These are phyloP conservation scores for Pistacia integerrima DNA, from an alignment of 345 rosid genomes.

Conservation along the genomic window DNA sequence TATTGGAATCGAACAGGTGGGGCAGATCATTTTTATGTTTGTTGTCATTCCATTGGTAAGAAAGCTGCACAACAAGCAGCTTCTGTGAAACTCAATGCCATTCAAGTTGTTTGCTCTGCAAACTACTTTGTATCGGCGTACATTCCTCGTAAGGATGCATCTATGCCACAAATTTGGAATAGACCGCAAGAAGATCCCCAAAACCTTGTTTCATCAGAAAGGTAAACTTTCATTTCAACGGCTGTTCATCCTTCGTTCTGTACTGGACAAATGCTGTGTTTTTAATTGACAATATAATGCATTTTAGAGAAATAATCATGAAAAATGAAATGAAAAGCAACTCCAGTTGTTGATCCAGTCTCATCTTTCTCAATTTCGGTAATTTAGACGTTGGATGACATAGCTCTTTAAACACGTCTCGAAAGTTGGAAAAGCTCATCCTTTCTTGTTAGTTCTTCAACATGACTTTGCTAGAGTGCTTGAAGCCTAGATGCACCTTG, in stretches of 20 bases:
- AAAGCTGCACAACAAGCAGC: conserved; percentile 41
- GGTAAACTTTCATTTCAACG: conserved; percentile 26
- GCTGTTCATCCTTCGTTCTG: not conserved
- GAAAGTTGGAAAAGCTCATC: not conserved
- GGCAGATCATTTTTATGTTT: conserved; percentile 57
- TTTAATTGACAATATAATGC: not conserved
- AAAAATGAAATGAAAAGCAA: not conserved
- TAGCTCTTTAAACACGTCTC: not conserved
- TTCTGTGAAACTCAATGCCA: conserved; percentile 43
- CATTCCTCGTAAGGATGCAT: conserved; percentile 52
- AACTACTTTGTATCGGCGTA: conserved; percentile 44
- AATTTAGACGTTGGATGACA: not conserved
- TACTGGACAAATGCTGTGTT: not conserved
- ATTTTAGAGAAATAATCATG: not conserved
- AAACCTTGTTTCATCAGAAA: conserved; percentile 36
- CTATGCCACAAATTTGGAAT: conserved; percentile 62
- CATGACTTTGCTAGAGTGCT: not conserved
- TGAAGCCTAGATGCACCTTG: not conserved
- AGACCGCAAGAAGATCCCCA: conserved; percentile 45
- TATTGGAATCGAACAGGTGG: conserved; percentile 58
- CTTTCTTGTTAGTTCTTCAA: not conserved
- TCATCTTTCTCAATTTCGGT: not conserved
- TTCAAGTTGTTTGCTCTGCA: conserved; percentile 59
- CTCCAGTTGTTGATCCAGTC: not conserved
- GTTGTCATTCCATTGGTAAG: conserved; percentile 51